phyloP scores from a whole-genome alignment of 305 asterid species.

The Lippia alba region DNA sequence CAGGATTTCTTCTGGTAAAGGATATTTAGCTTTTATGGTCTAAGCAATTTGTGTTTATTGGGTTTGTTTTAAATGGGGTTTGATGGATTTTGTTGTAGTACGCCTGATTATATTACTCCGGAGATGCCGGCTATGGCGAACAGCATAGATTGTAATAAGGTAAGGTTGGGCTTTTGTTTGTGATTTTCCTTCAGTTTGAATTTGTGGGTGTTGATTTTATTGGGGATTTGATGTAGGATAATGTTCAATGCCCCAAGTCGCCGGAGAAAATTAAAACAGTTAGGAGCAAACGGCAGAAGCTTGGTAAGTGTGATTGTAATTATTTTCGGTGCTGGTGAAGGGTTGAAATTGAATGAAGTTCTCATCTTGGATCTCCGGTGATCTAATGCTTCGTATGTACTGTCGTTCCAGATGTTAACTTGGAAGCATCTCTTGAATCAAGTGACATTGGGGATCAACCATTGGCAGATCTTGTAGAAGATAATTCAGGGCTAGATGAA shows the following conservation, averaged over 20 bases:
- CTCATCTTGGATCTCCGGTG: too few species aligned
- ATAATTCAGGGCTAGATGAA: constrained; percentile 46
- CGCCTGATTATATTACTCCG: constrained; percentile 92
- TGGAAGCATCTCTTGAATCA: constrained; percentile 45
- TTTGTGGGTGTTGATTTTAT: constrained; percentile 19
- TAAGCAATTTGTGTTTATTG: not conserved
- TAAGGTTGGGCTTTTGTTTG: constrained; percentile 30
- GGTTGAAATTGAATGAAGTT: not conserved
- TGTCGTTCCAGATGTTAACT: constrained; percentile 46
- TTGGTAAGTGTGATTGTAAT: constrained; percentile 45
- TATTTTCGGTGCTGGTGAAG: not conserved
- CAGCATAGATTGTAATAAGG: constrained; percentile 53
- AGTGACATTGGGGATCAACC: constrained; percentile 39
- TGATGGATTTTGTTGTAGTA: constrained; percentile 45
- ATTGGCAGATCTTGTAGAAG: constrained; percentile 41
- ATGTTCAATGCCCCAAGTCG: constrained; percentile 67
- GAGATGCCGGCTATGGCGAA: constrained; percentile 58
- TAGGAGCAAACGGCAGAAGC: constrained; percentile 63
- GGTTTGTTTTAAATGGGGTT: constrained; percentile 12
- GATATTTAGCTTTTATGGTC: not conserved
- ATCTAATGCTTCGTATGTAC: constrained; percentile 27
- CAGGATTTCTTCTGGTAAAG: constrained; percentile 93
- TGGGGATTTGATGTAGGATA: constrained; percentile 51
- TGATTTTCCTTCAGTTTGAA: not conserved
- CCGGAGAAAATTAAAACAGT: constrained; percentile 66